Evolutionary conservation across 768 basidiomycete genomes (phyloP), one percentile per base, ranked within the genome.

Genomic region (Leccinum disarticulatum): DNA sequence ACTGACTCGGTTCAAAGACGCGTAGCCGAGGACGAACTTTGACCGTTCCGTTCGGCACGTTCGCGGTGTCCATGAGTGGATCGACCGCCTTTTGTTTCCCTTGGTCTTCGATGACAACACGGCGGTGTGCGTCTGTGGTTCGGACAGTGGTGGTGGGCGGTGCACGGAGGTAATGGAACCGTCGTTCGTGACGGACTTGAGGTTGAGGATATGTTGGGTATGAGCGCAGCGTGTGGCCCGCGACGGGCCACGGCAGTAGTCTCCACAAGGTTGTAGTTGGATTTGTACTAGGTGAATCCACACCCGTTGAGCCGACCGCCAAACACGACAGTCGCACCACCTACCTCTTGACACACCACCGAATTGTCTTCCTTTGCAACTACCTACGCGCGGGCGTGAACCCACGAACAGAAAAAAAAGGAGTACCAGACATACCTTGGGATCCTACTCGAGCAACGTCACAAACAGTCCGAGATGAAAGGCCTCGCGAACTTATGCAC

Each of bases 381-480:
- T 93, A 22, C 52, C 41, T 8, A 5, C 17, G 5, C 17, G 10
- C 8, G 17, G 8, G 31, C 25, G 38, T 54, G 59, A 60, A 60
- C 36, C 30, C 30, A 31, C 30, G 30, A 19, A 11, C 19, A 38
- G 14, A 15, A 5, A 4, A 31, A 25, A 15, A 19, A 22, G 10
- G 28, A 22, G 31, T n/a, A 22, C 28, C 6, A 13, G 51, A 52
- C 31, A 14, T n/a, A 52, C 51, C 73, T 78, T 72, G 9, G 94
- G 95, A 73, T 95, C 82, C 71, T 86, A 98, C n/a, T 79, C 80
- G 36, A 94, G 74, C 77, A 96, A 79, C 28, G 83, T 86, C 3
- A 85, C 82, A 69, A 90, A 95, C 58, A 87, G 59, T 22, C 22
- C 22, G 22, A 22, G 22, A 22, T 22, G 22, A 22, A 22, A 22